Percentiles rank a stretch among this genome's conserved stretches.
These are phyloP conservation scores for Kandelia obovata DNA, from an alignment of 345 rosid genomes.

Conservation along the genomic window DNA sequence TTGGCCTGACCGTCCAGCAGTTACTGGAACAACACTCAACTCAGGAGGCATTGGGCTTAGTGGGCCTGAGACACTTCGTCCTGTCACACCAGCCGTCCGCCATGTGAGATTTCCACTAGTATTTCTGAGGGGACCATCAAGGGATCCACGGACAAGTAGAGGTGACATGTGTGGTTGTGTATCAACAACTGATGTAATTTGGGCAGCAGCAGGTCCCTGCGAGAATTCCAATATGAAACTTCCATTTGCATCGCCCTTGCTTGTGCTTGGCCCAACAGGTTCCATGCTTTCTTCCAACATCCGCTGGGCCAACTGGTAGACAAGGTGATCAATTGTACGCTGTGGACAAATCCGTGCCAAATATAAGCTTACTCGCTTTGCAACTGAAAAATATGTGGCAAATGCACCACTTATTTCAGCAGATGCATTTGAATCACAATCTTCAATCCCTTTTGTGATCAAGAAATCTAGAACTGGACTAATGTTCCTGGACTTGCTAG, in stretches of 20 bases:
- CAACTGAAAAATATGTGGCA: slow-evolving; percentile 98
- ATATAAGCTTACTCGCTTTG: slow-evolving; percentile 94
- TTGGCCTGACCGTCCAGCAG: slow-evolving; percentile 89
- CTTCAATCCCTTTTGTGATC: slow-evolving; percentile 96
- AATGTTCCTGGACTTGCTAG: slow-evolving; percentile 89
- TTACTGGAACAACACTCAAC: slow-evolving; percentile 67
- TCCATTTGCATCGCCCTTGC: slow-evolving; percentile 62
- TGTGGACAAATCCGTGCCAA: slow-evolving; percentile 96
- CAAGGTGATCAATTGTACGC: slow-evolving; percentile 93
- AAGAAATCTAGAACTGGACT: slow-evolving; percentile 95
- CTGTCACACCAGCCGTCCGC: slow-evolving; percentile 84
- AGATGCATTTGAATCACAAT: slow-evolving; percentile 97
- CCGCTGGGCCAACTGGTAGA: slow-evolving; percentile 86
- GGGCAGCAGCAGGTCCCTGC: slow-evolving; percentile 83
- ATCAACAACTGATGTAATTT: slow-evolving; percentile 64
- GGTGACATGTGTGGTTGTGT: slow-evolving; percentile 97
- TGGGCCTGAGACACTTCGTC: slow-evolving; percentile 89
- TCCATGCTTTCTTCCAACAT: slow-evolving; percentile 93
- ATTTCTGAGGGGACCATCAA: slow-evolving; percentile 90
- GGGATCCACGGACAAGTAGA: slow-evolving; percentile 88
- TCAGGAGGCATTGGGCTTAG: slow-evolving; percentile 94
- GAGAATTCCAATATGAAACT: slow-evolving; percentile 88
- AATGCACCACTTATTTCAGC: slow-evolving; percentile 99
- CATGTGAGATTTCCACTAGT: slow-evolving; percentile 93
- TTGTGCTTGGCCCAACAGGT: slow-evolving; percentile 53